These are phyloP conservation scores for Corchorus capsularis DNA, from an alignment of 345 rosid species.

Conservation along the genomic window DNA sequence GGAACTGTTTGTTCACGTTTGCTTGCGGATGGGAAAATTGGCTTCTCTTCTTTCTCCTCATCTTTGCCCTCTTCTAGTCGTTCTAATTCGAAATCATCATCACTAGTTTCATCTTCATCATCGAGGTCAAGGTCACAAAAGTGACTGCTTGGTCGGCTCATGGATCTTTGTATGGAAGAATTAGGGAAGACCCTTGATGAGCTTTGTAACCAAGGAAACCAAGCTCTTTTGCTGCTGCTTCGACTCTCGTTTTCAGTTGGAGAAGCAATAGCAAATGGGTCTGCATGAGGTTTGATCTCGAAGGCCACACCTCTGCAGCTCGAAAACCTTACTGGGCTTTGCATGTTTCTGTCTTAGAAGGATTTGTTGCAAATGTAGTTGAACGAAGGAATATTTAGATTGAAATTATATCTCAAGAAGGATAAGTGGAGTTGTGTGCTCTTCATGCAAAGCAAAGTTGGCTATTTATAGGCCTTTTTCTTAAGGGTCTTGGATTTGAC, in stretches of 20 bases:
- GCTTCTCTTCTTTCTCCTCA: constrained; percentile 25
- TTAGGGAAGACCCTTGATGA: constrained; percentile 41
- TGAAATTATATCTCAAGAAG: not conserved
- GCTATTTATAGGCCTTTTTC: constrained; percentile 2
- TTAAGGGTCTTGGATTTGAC: not conserved
- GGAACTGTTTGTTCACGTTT: constrained; percentile 36
- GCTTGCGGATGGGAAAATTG: constrained; percentile 28
- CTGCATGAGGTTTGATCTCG: constrained; percentile 58
- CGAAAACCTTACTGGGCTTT: constrained; percentile 51
- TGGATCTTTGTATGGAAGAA: constrained; percentile 42
- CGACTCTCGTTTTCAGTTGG: constrained; percentile 5
- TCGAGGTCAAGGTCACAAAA: constrained; percentile 65
- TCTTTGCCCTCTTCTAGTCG: constrained; percentile 47
- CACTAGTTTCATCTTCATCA: constrained; percentile 28
- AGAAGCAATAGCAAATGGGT: constrained; percentile 42
- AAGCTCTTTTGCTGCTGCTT: constrained; percentile 25
- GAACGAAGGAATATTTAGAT: not conserved
- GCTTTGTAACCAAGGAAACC: constrained; percentile 46
- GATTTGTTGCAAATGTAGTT: not conserved
- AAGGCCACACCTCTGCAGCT: constrained; percentile 76
- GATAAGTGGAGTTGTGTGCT: not conserved
- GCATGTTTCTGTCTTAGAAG: constrained; percentile 11
- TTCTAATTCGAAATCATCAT: constrained; percentile 14
- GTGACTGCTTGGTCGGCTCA: constrained; percentile 67
- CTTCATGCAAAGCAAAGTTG: constrained; percentile 1